These are phyloP conservation scores for Fulvia fulva DNA, from an alignment of 2,329 filamentous ascomycete species.

Conservation along the genomic window DNA sequence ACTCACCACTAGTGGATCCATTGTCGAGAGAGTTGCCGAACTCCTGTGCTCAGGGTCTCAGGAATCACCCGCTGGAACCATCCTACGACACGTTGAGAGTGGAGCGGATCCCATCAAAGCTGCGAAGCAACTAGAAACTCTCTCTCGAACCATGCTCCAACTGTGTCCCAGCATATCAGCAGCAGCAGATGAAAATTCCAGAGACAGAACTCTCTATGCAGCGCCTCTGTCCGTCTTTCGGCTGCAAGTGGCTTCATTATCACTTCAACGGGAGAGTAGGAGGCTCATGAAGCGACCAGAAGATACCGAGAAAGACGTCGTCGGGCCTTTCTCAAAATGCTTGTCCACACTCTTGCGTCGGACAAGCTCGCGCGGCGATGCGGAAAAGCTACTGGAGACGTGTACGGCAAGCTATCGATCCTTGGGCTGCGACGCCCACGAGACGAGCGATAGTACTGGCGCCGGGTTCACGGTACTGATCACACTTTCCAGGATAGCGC, in stretches of 20 bases:
- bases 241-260: constrained; percentile 62
- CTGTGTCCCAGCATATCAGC: constrained; percentile 64
- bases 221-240: constrained; percentile 57
- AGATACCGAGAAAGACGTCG: constrained; percentile 60
- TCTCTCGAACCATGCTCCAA: constrained; percentile 63
- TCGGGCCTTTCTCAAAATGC: constrained; percentile 63
- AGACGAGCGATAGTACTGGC: not conserved
- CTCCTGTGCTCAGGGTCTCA: constrained; percentile 51
- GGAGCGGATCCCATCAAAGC: constrained; percentile 53
- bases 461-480: constrained; percentile 11
- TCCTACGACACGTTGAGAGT: constrained; percentile 47
- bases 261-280: constrained; percentile 63
- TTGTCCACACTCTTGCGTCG: constrained; percentile 52
- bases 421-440: not conserved
- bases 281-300: constrained; percentile 56
- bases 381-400: constrained; percentile 1
- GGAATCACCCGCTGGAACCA: constrained; percentile 57
- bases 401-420: constrained; percentile 4
- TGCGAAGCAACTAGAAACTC: constrained; percentile 61
- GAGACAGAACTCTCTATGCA: constrained; percentile 53
- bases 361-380: not conserved
- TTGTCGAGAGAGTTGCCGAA: constrained; percentile 56
- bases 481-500: constrained; percentile 19
- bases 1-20: constrained; percentile 55
- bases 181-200: constrained; percentile 56